Evolutionary conservation across 768 basidiomycete genomes (phyloP), one percentile per base, ranked within the genome.

Genomic region (Leccinum barrowsii): DNA sequence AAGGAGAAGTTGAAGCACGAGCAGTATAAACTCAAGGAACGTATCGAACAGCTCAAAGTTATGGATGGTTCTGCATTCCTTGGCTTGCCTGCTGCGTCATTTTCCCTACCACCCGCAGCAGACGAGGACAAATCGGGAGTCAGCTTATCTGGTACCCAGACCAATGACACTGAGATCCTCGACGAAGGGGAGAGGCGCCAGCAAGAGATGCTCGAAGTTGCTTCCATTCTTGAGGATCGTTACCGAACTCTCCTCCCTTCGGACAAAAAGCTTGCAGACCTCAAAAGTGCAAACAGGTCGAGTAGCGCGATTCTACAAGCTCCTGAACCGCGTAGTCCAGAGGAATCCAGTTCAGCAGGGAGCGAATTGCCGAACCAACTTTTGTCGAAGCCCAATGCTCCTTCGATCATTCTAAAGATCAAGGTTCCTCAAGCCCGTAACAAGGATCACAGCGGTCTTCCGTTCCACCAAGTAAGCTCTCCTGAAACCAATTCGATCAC

Each of bases 1-100:
- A 92, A 92, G 73, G 93, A 96, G 74, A 93, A 93, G 69, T 82
- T 95, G 55, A 88, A 90, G 73, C 88, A 93, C 63, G 92, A 94
- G 67, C 91, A 93, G 64, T 93, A 94, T 76, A 92, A 93, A 69
- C 84, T 96, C 67, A 89, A 89, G 71, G 88, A 93, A 67, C 85
- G 93, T 35, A 89, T 94, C 59, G 92, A 94, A 53, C 89, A 94
- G 67, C 79, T 94, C 56, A 82, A 80, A 56, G 79, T 77, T 26
- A 88, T 94, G 85, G 89, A 92, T 59, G 73, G 80, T 50, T 73
- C 81, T 55, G 85, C 87, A 3, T 92, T 92, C 71, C 80, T 90
- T 30, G 67, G 77, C 26, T 75, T 89, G 48, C 81, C 86, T 42
- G 80, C 84, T 5, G 73, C 81, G 17, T 78, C 78, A 35, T 90